These are phyloP conservation scores for Phytophthora pluvialis DNA, from an alignment of 352 stramenopile genomes.

Conservation along the genomic window DNA sequence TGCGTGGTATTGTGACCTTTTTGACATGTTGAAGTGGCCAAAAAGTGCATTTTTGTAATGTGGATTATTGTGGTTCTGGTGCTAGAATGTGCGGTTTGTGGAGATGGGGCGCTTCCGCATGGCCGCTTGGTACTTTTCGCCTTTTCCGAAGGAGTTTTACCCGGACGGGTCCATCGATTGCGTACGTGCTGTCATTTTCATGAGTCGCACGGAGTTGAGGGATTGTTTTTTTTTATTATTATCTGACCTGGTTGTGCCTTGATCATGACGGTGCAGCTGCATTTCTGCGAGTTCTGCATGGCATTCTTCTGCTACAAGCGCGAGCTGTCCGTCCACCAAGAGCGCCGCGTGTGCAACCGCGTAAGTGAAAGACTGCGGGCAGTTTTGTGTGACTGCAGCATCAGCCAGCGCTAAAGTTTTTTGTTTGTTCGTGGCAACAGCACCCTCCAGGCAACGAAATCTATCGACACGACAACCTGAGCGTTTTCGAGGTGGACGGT, in stretches of 20 bases:
- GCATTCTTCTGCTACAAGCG: slow-evolving; percentile 86
- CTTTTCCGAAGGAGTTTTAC: slow-evolving; percentile 96
- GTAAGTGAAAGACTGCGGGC: slow-evolving; percentile 33
- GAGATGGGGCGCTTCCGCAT: slow-evolving; percentile 95
- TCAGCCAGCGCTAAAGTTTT: background rate
- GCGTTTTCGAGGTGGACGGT: slow-evolving; percentile 97
- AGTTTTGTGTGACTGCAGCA: background rate
- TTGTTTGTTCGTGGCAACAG: slow-evolving; percentile 30
- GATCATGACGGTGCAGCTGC: slow-evolving; percentile 48
- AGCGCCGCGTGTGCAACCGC: slow-evolving; percentile 66
- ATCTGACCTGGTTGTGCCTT: background rate
- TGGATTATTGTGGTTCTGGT: background rate
- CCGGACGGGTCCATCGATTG: slow-evolving; percentile 85
- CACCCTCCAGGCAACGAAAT: slow-evolving; percentile 89
- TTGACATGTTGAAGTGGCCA: background rate
- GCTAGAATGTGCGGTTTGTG: slow-evolving; percentile 95
- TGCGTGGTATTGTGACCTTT: slow-evolving; percentile 13
- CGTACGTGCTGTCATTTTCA: slow-evolving; percentile 42
- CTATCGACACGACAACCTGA: slow-evolving; percentile 95
- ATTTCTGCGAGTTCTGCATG: slow-evolving; percentile 92
- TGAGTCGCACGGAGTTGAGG: background rate
- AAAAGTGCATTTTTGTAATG: slow-evolving; percentile 27
- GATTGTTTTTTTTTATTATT: background rate
- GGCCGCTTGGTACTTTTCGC: slow-evolving; percentile 98
- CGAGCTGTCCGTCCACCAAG: slow-evolving; percentile 70